Evolutionary conservation across 2,329 filamentous ascomycete species (phyloP), one percentile per base, ranked within the genome.

Genomic region (Pseudohalonectria lignicola): DNA sequence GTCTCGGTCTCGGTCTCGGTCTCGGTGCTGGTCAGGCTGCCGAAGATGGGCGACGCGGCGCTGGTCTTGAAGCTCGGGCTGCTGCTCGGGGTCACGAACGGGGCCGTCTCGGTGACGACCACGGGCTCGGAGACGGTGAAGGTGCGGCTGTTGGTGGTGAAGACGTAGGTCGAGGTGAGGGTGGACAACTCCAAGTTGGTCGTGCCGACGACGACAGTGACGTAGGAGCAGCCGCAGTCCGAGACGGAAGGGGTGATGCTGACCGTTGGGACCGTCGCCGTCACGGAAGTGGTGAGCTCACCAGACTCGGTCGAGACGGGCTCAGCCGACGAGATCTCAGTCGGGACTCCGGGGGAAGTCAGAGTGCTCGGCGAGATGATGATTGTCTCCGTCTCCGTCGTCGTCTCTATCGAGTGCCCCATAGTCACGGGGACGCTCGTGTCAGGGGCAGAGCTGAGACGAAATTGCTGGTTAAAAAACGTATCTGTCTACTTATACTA

Each of bases 91-190:
- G n/a, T 19, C 4, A 9, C 18, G 32, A 21, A 7, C 17, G 18
- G 10, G 32, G 32, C 19, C 9, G 31, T 38, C 15, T 34, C 9
- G 21, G 41, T 40, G 8, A 28, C 28, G 20, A 32, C 30, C n/a
- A 31, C 8, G 30, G n/a, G n/a, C 17, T 32, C 31, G 18, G 18
- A 36, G 16, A 33, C 12, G n/a, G 23, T 39, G 23, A n/a, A 17
- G n/a, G 36, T 41, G 12, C 36, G 34, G 28, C 33, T 34, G 30
- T 17, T 23, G 29, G 26, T 26, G 11, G 36, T 40, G 13, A 36
- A 37, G 6, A 34, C 39, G 19, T 25, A 31, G 16, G 29, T 23
- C 11, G 20, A 15, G 11, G 19, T 13, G 11, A 23, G 20, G 4
- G 20, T 20, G 8, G 17, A 21, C 15, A 21, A 15, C 18, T 34